Evolutionary conservation across 192 early-diverging fungal species (phyloP).

Genomic region (Entomortierella lignicola): DNA sequence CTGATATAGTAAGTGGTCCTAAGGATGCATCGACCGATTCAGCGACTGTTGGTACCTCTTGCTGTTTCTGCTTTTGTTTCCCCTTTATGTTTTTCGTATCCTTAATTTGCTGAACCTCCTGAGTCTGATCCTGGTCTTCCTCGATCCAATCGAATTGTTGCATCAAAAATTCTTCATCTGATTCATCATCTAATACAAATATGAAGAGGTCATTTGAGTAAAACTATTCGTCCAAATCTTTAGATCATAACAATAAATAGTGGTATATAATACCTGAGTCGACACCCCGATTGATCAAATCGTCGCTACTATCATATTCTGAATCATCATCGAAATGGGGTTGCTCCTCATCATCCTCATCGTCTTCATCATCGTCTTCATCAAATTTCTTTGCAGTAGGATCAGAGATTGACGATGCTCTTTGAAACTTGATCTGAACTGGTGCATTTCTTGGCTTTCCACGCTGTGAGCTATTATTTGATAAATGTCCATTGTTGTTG

Average conservation of each 20-base stretch:
- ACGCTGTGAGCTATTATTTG: not conserved
- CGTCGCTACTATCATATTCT: slow-evolving; percentile 38
- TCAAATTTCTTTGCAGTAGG: slow-evolving; percentile 2
- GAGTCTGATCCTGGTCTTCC: slow-evolving; percentile 30
- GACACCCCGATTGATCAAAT: slow-evolving; percentile 31
- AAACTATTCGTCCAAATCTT: not conserved
- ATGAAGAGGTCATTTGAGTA: not conserved
- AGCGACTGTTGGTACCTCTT: not conserved
- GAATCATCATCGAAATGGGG: not conserved
- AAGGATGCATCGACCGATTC: slow-evolving; percentile 5
- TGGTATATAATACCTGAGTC: slow-evolving; percentile 28
- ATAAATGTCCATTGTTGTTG: slow-evolving; percentile 2
- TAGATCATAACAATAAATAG: not conserved
- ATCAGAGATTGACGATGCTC: slow-evolving; percentile 22
- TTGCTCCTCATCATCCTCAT: slow-evolving; percentile 4
- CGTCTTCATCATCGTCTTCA: slow-evolving; percentile 10
- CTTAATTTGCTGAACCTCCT: not conserved
- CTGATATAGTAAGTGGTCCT: slow-evolving; percentile 5
- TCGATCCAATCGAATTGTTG: slow-evolving; percentile 56
- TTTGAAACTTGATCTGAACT: slow-evolving; percentile 28
- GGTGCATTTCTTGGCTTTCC: slow-evolving; percentile 9
- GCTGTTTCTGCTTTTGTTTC: slow-evolving; percentile 1
- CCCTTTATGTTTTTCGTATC: slow-evolving; percentile 1
- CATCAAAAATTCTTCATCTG: slow-evolving; percentile 54
- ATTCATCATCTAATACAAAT: slow-evolving; percentile 37